These are phyloP conservation scores for Penicillium waksmanii DNA, from an alignment of 495 filamentous ascomycete genomes.

Conservation along the genomic window DNA sequence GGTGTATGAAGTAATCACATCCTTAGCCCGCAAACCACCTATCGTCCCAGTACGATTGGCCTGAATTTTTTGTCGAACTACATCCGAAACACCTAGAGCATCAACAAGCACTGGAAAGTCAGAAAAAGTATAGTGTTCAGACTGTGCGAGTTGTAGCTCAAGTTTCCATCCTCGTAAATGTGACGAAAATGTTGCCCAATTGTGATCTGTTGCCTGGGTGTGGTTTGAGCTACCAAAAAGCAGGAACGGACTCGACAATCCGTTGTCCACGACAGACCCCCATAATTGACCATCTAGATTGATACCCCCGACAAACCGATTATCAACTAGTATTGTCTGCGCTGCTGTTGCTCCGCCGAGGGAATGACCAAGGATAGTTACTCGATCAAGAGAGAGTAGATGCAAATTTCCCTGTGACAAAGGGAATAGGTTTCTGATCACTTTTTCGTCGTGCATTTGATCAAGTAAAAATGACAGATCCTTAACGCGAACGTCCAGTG, in stretches of 20 bases:
- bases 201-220: constrained; percentile 21
- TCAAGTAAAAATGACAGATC: constrained; percentile 44
- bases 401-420: constrained; percentile 10
- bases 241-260: constrained; percentile 34
- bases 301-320: constrained; percentile 46
- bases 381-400: constrained; percentile 26
- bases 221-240: constrained; percentile 29
- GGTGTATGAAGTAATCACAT: constrained; percentile 4
- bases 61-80: constrained; percentile 5
- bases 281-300: constrained; percentile 52
- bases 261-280: constrained; percentile 29
- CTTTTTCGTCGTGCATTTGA: constrained; percentile 27
- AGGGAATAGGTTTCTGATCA: constrained; percentile 7
- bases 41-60: constrained; percentile 6
- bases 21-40: constrained; percentile 9
- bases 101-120: constrained; percentile 53
- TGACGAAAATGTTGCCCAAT: constrained; percentile 34
- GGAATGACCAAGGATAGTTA: constrained; percentile 55
- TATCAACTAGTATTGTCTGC: constrained; percentile 40
- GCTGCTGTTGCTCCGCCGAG: constrained; percentile 58
- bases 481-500: constrained; percentile 30
- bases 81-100: constrained; percentile 8
- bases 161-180: constrained; percentile 30
- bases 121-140: constrained; percentile 31
- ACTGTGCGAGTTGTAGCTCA: constrained; percentile 27